Base-by-base conservation (phyloP, 108 stramenopile genomes). In the Nitzschia sp. region DNA sequence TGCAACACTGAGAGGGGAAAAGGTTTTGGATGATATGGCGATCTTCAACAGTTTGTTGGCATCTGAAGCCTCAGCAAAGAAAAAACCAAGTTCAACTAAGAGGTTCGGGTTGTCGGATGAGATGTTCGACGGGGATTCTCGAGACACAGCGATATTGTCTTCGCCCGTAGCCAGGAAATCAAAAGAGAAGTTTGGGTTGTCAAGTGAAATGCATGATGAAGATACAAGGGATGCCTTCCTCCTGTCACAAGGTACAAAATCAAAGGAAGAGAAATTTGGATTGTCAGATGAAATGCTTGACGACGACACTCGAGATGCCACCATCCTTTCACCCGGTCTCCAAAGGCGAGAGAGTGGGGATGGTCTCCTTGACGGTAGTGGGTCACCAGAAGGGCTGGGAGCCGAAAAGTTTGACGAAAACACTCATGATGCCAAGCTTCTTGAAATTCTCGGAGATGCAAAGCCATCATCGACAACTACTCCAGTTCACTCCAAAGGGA, bases 21-120 rank as follows among this genome's bases (percentile, higher is more conserved):
- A 52, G 29, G 64, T 65, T n/a, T 34, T 65, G 15, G 64, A 65
- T 38, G 64, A 65, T 40, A 65, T 65, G 64, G 64, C 43, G 41
- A 53, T 65, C 34, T 19, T 65, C 14, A 53, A 65, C 24, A 52
- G 51, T 21, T 22, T 62, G 21, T 43, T 62, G 61, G 42, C 43
- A 3, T 43, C 29, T 3, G 29, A 5, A 34, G 29, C 29, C 3
- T 34, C 43, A 2, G 42, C 61, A 5, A 14, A 62, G 41, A 22
- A 62, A 41, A 62, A n/a, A 48, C 17, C 46, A 6, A 62, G 3
- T 1, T 7, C n/a, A 15, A n/a, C 14, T 20, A 26, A 1, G 40
- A 62, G 61, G 2, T 11, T 48, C 14, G 46, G 46, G 1, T 48
- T 48, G 46, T 48, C n/a, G 46, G 46, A 48, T 48, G 14, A 17